Evolutionary conservation across 768 basidiomycete species (phyloP).

Genomic region (Tephrocybe sp.): DNA sequence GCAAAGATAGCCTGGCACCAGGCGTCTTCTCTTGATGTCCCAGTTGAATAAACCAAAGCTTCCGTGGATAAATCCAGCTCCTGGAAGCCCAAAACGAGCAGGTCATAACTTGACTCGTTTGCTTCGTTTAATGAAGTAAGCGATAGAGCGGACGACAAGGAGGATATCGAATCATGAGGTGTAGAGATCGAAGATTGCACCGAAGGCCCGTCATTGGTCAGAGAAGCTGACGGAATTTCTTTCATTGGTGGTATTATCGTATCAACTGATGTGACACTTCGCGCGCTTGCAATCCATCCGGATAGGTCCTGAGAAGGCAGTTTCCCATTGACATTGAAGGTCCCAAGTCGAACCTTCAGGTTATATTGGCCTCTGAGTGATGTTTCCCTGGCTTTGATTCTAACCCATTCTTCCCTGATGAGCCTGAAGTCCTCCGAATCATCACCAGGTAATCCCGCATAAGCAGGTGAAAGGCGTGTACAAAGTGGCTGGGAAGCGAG

Average conservation of each 20-base stretch:
- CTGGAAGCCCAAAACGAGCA: constrained; percentile 78
- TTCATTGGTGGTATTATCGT: constrained; percentile 33
- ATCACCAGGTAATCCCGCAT: constrained; percentile 63
- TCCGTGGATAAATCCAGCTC: constrained; percentile 80
- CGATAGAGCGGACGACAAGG: background rate
- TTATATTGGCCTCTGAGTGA: constrained; percentile 29
- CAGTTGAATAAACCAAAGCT: constrained; percentile 70
- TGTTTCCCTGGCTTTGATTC: constrained; percentile 37
- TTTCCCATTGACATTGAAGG: constrained; percentile 86
- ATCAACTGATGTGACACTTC: constrained; percentile 1
- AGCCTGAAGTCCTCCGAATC: constrained; percentile 57
- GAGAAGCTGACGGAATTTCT: constrained; percentile 36
- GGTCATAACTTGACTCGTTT: constrained; percentile 50
- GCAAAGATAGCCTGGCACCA: constrained; percentile 71
- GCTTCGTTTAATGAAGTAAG: background rate
- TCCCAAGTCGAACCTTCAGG: constrained; percentile 63
- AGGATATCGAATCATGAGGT: background rate
- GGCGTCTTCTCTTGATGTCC: constrained; percentile 63
- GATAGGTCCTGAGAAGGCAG: constrained; percentile 71
- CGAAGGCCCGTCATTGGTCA: constrained; percentile 12
- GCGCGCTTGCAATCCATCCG: constrained; percentile 52
- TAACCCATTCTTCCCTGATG: constrained; percentile 68
- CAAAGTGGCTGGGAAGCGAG: constrained; percentile 45
- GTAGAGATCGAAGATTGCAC: background rate
- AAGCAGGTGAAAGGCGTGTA: constrained; percentile 54